Conservation (phyloP, 202 grass and related monocot genomes). For the Cymbopogon flexuosus region DNA sequence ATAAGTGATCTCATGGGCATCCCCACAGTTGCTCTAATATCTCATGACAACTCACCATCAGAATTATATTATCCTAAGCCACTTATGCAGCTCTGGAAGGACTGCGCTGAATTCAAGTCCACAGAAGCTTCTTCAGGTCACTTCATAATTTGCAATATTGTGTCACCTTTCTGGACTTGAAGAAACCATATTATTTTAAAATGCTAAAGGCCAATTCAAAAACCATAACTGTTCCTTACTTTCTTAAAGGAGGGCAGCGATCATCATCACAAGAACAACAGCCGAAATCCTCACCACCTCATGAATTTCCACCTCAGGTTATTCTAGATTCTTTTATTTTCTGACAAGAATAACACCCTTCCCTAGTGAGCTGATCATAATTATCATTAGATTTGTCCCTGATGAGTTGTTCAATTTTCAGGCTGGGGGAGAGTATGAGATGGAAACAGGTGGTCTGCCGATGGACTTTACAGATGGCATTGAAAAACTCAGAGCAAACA, state of each 20-base stretch:
- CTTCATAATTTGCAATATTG: conserved; percentile 25
- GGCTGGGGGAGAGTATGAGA: conserved; percentile 48
- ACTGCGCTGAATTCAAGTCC: conserved; percentile 40
- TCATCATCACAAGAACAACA: conserved; percentile 45
- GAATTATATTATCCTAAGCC: conserved; percentile 62
- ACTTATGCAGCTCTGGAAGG: conserved; percentile 61
- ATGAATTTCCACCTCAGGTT: conserved; percentile 43
- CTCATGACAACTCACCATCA: conserved; percentile 33
- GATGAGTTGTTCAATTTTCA: conserved; percentile 37
- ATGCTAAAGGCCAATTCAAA: conserved; percentile 25
- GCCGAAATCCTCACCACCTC: conserved; percentile 23
- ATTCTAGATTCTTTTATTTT: conserved; percentile 37
- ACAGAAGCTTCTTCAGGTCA: conserved; percentile 51
- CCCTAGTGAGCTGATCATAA: conserved; percentile 4
- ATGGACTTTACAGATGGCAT: conserved; percentile 43
- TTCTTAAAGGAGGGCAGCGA: conserved; percentile 35
- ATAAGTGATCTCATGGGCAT: conserved; percentile 62
- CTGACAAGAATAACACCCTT: background rate
- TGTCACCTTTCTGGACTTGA: conserved; percentile 19
- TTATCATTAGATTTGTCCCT: conserved; percentile 9
- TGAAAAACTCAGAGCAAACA: conserved; percentile 56
- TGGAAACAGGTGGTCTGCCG: conserved; percentile 33
- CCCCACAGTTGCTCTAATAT: conserved; percentile 56
- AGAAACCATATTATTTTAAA: conserved; percentile 13
- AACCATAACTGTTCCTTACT: conserved; percentile 15